Percentiles rank a stretch among this genome's conserved stretches.
Conservation (phyloP, 2,329 filamentous ascomycete species). For the Diaporthe citri region DNA sequence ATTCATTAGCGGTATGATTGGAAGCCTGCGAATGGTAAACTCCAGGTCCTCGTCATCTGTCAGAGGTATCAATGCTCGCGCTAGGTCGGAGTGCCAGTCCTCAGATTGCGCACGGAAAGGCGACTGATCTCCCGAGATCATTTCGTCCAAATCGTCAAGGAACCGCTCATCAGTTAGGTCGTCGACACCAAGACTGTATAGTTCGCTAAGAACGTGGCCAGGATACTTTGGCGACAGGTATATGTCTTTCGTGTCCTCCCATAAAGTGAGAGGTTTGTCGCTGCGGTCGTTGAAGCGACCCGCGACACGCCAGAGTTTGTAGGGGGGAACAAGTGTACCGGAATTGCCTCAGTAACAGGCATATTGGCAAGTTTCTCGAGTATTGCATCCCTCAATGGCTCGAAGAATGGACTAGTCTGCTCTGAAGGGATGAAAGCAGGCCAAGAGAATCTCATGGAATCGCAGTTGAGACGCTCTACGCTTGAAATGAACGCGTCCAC, state of each 20-base stretch:
- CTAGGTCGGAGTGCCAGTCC: constrained; percentile 5
- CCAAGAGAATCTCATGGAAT: background rate
- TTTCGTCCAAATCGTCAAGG: background rate
- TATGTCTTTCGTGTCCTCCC: background rate
- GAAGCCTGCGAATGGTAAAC: background rate
- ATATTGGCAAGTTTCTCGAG: background rate
- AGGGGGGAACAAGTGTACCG: background rate
- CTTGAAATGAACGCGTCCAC: background rate
- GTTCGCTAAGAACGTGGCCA: background rate
- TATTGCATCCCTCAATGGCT: background rate
- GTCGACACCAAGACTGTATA: background rate
- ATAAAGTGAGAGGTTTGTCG: too few relatives aligned
- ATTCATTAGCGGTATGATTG: background rate
- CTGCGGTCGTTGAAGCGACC: too few relatives aligned
- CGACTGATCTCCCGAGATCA: background rate
- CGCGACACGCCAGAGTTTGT: too few relatives aligned
- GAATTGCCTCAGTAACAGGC: background rate
- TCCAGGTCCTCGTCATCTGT: background rate
- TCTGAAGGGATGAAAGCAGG: background rate
- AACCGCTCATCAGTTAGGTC: background rate
- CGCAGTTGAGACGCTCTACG: background rate
- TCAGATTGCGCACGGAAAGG: background rate
- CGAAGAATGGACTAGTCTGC: background rate
- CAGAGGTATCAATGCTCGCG: background rate
- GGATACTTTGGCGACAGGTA: background rate